phyloP scores from a whole-genome alignment of 2,329 filamentous ascomycete genomes.

The Septoria linicola region DNA sequence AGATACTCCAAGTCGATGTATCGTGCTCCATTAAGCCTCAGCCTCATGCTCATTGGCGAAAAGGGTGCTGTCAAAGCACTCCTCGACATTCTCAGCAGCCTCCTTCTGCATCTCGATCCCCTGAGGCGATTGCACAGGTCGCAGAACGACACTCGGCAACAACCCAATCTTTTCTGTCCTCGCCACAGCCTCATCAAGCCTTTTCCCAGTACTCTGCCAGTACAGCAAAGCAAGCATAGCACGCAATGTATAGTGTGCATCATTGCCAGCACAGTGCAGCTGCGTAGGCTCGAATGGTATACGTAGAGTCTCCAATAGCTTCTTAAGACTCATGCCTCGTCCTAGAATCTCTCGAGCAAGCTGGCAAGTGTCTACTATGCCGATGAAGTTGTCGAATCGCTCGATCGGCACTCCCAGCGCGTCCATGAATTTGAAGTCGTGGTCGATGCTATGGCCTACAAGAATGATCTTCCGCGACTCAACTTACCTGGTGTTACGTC shows the following conservation, averaged over 20 bases:
- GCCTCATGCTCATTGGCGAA: no score
- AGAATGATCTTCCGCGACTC: background rate
- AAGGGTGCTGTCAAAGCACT: no score
- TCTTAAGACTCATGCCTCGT: background rate
- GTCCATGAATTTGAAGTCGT: background rate
- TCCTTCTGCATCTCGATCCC: no score
- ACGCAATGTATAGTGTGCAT: background rate
- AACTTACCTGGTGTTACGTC: background rate
- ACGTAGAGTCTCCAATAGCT: background rate
- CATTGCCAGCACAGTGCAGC: background rate
- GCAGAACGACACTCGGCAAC: no score
- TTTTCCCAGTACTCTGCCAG: no score
- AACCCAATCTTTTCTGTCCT: no score
- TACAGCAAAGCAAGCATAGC: background rate
- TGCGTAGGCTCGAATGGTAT: background rate
- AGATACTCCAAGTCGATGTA: no score
- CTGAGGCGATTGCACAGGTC: no score
- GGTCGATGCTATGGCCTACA: background rate
- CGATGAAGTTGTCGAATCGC: background rate
- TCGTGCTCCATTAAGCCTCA: no score
- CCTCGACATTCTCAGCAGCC: no score
- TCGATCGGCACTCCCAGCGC: background rate
- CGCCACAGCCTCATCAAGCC: no score
- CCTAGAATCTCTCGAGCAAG: background rate
- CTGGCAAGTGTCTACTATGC: background rate